Base-by-base conservation (phyloP, 257 asterid species). In the Lycium barbarum region DNA sequence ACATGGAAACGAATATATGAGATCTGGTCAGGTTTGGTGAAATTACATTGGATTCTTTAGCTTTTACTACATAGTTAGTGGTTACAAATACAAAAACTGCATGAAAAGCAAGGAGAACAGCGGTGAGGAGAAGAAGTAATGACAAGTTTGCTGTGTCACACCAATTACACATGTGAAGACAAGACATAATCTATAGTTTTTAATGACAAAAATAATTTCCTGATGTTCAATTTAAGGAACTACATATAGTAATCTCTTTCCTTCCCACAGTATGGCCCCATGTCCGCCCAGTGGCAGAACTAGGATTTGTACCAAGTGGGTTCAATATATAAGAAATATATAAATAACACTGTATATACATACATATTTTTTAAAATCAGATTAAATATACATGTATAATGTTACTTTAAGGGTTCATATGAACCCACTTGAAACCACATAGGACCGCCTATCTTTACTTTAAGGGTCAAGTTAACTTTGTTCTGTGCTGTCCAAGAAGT, bases 41-140 rank as follows among this genome's bases (percentile, higher is more conserved):
- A 45, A 58, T 45, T 45, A 45, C 80, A 73, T 45, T n/a, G 6
- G 80, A 45, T 72, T 72, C 58, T 72, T 72, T 72, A 43, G 80
- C 79, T 70, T 40, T 17, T 9, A 72, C 33, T n/a, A 43, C 18
- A 33, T 45, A 20, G 58, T 0, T 45, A 45, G 58, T 45, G 55
- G 38, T 11, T 73, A 73, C 45, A 73, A 73, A 71, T 73, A 72
- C 43, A 45, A 51, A 72, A 72, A 45, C 58, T 43, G 2, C 58
- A n/a, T 0, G 54, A 40, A 40, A 72, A 72, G 3, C 57, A 72
- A n/a, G 80, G 43, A 72, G 57, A 72, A 10, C 1, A 45, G 10
- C 0, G 38, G 59, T 26, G 58, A 45, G 35, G 58, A 73, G 80
- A 47, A 73, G 55, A 73, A 45, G 5, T 0, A 47, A 73, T 73